Evolutionary conservation across 176 grass and related monocot genomes (phyloP), one percentile per base, ranked within the genome.

Genomic region (Otatea glauca): DNA sequence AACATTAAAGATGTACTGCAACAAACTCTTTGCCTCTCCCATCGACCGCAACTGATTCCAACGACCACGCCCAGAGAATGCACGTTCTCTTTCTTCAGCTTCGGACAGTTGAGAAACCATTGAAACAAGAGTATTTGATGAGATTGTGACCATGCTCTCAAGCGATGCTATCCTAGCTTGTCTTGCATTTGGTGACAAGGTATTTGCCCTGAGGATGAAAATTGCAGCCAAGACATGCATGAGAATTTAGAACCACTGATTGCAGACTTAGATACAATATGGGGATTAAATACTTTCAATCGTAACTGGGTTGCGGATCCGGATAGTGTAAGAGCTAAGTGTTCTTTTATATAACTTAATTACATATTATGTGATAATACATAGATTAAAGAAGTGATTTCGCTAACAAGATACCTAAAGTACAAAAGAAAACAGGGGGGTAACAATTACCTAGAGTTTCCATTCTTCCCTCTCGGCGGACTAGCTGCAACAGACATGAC

Each of bases 81-180:
- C 25, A n/a, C 96, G 91, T 60, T 99, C 97, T 79, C 97, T 93
- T 90, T 99, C 97, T 86, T 99, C 97, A 43, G 97, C 97, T 75
- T 99, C 93, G 59, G 97, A 99, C 59, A 99, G 88, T 76, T 99
- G 97, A 68, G 93, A 94, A 86, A 91, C 97, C 93, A 99, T 99
- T 65, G 93, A 92, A 25, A 96, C 97, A 79, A 99, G 88, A 47
- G 86, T 94, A 79, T 92, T 96, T 48, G 97, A 99, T 29, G 93
- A 99, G 27, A 99, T 96, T 84, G 87, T 93, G 72, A 99, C 90
- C 97, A 99, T 99, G 83, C 90, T 99, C 78, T 99, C 97, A 78
- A 99, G 88, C 77, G 97, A 91, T 81, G 92, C 73, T 82, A 94
- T 96, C 82, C 97, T 92, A 64, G 97, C 84, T 89, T 87, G 86